Evolutionary conservation across 2,329 filamentous ascomycete genomes (phyloP).

Genomic region (Hypomyces rosellus): DNA sequence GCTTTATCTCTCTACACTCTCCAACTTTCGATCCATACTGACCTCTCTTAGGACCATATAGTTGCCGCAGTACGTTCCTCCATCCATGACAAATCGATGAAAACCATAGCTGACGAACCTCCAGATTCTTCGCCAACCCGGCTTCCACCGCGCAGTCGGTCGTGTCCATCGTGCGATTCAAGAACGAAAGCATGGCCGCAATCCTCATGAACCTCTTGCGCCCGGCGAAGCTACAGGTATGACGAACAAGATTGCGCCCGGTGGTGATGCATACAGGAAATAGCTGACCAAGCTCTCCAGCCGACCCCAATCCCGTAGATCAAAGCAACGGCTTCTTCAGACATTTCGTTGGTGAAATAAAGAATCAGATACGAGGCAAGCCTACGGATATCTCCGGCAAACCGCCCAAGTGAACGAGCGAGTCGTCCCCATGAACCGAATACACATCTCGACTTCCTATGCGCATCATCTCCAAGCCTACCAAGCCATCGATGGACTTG

Average conservation of each 20-base stretch:
- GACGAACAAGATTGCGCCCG: neutral
- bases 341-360: constrained; percentile 46
- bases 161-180: constrained; percentile 46
- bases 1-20: neutral
- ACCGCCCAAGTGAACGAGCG: constrained; percentile 19
- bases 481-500: too few relatives aligned
- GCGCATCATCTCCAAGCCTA: too few relatives aligned
- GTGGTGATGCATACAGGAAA: neutral
- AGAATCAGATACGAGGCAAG: constrained; percentile 42
- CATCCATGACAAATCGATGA: neutral
- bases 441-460: too few relatives aligned
- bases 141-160: constrained; percentile 47
- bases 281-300: constrained; percentile 13
- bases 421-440: too few relatives aligned
- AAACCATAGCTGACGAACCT: constrained; percentile 7
- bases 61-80: constrained; percentile 23
- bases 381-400: constrained; percentile 33
- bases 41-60: constrained; percentile 25
- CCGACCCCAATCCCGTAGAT: constrained; percentile 25
- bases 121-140: constrained; percentile 44
- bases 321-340: constrained; percentile 32
- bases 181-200: constrained; percentile 42
- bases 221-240: constrained; percentile 48
- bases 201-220: constrained; percentile 44
- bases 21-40: neutral